Evolutionary conservation across 2,329 filamentous ascomycete species (phyloP).

Genomic region (Septoria petroselini): DNA sequence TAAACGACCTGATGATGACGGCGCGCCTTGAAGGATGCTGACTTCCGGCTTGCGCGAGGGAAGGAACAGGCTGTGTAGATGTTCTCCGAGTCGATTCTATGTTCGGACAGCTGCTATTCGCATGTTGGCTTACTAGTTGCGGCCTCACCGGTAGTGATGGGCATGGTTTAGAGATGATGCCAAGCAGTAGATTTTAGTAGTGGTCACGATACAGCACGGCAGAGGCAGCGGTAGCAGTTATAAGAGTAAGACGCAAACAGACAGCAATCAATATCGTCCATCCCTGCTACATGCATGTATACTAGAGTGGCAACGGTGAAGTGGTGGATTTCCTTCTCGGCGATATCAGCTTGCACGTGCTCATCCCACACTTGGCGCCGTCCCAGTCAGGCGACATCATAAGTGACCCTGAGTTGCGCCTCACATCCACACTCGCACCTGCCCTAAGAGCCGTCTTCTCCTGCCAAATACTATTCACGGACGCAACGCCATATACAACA

Average conservation of each 20-base stretch:
- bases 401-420: background rate
- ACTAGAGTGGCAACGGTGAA: too few species aligned
- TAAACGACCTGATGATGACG: too few species aligned
- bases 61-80: too few species aligned
- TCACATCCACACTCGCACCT: background rate
- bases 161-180: conserved; percentile 3
- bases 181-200: conserved; percentile 15
- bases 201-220: background rate
- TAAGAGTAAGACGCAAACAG: background rate
- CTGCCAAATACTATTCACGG: background rate
- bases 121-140: background rate
- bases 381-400: background rate
- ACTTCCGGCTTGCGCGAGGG: too few species aligned
- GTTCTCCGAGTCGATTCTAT: background rate
- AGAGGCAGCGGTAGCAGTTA: background rate
- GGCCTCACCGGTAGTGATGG: background rate
- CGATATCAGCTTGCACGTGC: background rate
- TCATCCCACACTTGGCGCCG: background rate
- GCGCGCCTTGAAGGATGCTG: too few species aligned
- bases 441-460: background rate
- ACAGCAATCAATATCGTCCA: too few species aligned
- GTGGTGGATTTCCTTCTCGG: background rate
- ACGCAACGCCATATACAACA: background rate
- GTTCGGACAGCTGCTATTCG: background rate
- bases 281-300: too few species aligned